These are phyloP conservation scores for Monosporascus sp. DNA, from an alignment of 2,329 filamentous ascomycete species.

Conservation along the genomic window DNA sequence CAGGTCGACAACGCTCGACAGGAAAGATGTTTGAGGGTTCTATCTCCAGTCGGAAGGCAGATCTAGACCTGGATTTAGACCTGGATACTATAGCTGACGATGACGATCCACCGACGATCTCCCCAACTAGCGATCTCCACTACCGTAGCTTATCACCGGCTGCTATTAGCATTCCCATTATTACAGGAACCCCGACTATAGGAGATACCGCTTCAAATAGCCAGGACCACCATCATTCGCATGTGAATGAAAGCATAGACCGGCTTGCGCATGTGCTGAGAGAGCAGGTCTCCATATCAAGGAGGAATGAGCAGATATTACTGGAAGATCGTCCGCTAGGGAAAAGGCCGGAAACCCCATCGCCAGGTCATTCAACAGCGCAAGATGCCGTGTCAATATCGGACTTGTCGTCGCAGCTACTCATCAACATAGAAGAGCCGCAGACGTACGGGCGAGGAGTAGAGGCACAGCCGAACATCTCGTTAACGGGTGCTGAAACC, in stretches of 20 bases:
- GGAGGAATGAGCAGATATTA: not conserved
- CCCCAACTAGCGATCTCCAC: conserved; percentile 6
- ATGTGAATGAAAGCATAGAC: not conserved
- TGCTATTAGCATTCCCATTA: not conserved
- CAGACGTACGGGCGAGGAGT: not conserved
- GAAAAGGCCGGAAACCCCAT: not conserved
- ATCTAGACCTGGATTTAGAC: conserved; percentile 16
- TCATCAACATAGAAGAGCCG: not conserved
- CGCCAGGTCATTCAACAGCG: not conserved
- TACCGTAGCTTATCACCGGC: not conserved
- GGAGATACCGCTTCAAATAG: not conserved
- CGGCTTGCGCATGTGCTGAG: not conserved
- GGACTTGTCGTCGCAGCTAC: not conserved
- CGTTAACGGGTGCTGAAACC: not conserved
- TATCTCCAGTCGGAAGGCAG: conserved; percentile 16
- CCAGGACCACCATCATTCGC: too few species aligned
- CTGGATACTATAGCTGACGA: conserved; percentile 7
- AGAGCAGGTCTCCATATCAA: not conserved
- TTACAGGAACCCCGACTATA: not conserved
- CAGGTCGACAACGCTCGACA: not conserved
- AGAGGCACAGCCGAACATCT: not conserved
- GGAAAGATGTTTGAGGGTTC: conserved; percentile 19
- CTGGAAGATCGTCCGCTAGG: not conserved
- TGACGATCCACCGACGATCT: conserved; percentile 12
- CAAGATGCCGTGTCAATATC: not conserved